Percentiles rank a stretch among this genome's conserved stretches.
Conservation (phyloP, 345 rosid species). For the Sisymbrium altissimum region DNA sequence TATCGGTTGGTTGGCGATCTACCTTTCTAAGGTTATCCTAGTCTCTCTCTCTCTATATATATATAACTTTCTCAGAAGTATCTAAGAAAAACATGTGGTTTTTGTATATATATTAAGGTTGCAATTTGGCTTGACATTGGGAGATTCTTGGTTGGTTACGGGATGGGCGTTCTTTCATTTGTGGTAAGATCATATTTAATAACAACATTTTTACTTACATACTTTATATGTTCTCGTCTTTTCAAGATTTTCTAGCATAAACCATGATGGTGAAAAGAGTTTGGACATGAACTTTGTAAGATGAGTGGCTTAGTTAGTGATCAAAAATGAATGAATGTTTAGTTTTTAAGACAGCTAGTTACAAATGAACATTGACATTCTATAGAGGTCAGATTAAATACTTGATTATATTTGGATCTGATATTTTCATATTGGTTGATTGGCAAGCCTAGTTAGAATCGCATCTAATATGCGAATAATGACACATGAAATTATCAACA, state of each 20-base stretch:
- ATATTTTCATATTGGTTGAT: neutral
- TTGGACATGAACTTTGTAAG: neutral
- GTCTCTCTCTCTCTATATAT: neutral
- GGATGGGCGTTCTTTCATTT: conserved; percentile 71
- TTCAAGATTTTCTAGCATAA: neutral
- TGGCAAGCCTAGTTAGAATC: no score
- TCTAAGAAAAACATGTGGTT: neutral
- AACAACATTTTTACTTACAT: no score
- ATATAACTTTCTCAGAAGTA: neutral
- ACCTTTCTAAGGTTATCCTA: conserved; percentile 47
- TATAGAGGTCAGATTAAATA: neutral
- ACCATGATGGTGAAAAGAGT: neutral
- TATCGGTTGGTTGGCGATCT: conserved; percentile 62
- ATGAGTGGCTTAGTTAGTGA: neutral
- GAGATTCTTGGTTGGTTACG: conserved; percentile 61
- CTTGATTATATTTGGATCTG: neutral
- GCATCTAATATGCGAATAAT: neutral
- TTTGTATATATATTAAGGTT: conserved; percentile 34
- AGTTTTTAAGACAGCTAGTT: neutral
- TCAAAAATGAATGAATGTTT: neutral
- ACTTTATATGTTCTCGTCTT: neutral
- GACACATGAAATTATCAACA: neutral
- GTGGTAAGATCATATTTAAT: no score
- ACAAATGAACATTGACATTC: no score
- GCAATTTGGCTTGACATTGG: conserved; percentile 60